Base-by-base conservation (phyloP, 768 basidiomycete genomes). In the Dioszegia aurantiaca region DNA sequence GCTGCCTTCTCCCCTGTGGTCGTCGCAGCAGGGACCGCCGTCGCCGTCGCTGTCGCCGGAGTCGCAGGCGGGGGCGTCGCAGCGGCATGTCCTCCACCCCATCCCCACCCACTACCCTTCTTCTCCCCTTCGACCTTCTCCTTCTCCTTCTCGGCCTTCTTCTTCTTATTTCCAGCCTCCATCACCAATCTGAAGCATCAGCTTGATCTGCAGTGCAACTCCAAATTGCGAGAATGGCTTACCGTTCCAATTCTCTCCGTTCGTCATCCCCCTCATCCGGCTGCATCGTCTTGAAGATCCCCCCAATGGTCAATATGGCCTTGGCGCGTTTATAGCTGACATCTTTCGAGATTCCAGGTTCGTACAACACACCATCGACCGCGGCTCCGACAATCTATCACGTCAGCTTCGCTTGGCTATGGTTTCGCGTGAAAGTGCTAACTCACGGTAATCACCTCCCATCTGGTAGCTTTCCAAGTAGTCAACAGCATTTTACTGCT, bases 401-500 rank as follows among this genome's bases (percentile, higher is more conserved):
- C 39, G 33, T 60, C 46, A 61, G 56, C 51, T 6, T n/a, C n/a
- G n/a, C n/a, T n/a, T n/a, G 8, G 12, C 36, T 28, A 47, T 17
- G 9, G 12, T 11, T 19, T 11, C 53, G 24, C 11, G 14, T 17
- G 47, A 59, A 49, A 6, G 28, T 37, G 37, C 11, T 26, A 80
- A 84, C 80, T 89, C 86, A 97, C 90, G 68, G 90, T 88, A 21
- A 88, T 83, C 40, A 98, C 91, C 78, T 99, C 95, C 72, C 97
- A 85, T 52, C 93, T 85, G 2, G 93, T 94, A 14, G 94, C 95
- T 58, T 92, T 86, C 95, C 95, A 99, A 24, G 94, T 94, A 5
- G 93, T 94, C 27, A 98, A 85, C 79, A 98, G 83, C 72, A 95
- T 91, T 86, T 90, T 94, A 46, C 91, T 91, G 1, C 90, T 93